Base-by-base conservation (phyloP, 257 asterid species). In the Solanum clarkiae region DNA sequence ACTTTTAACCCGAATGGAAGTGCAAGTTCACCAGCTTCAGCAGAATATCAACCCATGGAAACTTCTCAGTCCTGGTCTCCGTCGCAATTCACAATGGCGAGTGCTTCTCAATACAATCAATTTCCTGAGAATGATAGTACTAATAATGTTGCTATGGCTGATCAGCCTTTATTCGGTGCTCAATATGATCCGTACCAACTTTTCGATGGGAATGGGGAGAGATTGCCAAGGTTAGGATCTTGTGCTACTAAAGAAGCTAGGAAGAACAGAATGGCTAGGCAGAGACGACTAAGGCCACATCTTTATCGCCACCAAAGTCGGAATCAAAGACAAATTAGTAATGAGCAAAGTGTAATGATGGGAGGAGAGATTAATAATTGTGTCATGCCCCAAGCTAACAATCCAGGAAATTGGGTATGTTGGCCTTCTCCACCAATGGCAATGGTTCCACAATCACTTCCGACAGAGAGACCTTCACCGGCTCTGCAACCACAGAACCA, bases 261-360 rank as follows among this genome's bases (percentile, higher is more conserved):
- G 88, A 95, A 94, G 94, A 97, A 93, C 63, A 88, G 99, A 86
- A 97, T 97, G 99, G 98, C 98, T 4, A 91, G 98, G 8, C 98
- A 97, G 60, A 86, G 96, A 80, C 77, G 91, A 68, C 80, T 92
- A 6, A 86, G 91, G 45, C 16, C 91, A 1, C 92, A 91, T 86
- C 93, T 90, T 22, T 88, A 85, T 84, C 92, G 89, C 68, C 94
- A 88, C 59, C 80, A 55, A 44, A 8, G 12, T 22, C 59, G 32
- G 44, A 47, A 8, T 74, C 60, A 17, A 74, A 47, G 60, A 13
- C 81, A 74, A 22, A 13, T 69, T 69, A 69, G 8, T 22, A n/a
- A 13, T 74, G 81, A 74, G 7, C 59, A 47, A 74, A 74, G 42
- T 47, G 59, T 74, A 22, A 8, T 56, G 7, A 84, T 83, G 10